These are phyloP conservation scores for Apophysomyces sp. DNA, from an alignment of 371 early-diverging fungal species.

Conservation along the genomic window DNA sequence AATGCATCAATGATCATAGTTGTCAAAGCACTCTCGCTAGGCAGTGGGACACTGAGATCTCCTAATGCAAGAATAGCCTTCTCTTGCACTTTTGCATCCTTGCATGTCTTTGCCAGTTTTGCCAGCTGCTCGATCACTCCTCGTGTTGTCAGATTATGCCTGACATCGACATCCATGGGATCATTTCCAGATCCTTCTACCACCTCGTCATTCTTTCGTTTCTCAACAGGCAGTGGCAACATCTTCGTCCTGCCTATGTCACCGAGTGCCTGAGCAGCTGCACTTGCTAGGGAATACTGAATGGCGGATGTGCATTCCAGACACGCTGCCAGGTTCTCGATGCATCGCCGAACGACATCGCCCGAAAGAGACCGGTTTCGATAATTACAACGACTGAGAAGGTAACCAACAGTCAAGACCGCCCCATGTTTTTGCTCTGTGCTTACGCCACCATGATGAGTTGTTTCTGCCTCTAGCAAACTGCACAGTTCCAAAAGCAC, in stretches of 20 bases:
- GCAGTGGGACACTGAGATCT: conserved; percentile 59
- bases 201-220: conserved; percentile 4
- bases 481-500: conserved; percentile 44
- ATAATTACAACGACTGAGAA: conserved; percentile 64
- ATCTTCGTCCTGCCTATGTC: conserved; percentile 66
- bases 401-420: conserved; percentile 67
- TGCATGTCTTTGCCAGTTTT: conserved; percentile 48
- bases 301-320: conserved; percentile 46
- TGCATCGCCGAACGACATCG: conserved; percentile 33
- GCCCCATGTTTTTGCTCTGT: conserved; percentile 68
- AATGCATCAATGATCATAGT: conserved; percentile 54
- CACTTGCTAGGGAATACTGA: conserved; percentile 40
- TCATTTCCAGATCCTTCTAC: conserved; percentile 4
- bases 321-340: conserved; percentile 36
- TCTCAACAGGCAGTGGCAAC: background rate
- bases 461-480: conserved; percentile 29
- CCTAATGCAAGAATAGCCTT: conserved; percentile 68
- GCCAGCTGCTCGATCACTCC: conserved; percentile 50
- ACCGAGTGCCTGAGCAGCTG: conserved; percentile 61
- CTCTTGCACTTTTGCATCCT: conserved; percentile 80
- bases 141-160: background rate
- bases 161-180: conserved; percentile 28
- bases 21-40: conserved; percentile 24
- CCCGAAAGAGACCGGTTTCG: conserved; percentile 48
- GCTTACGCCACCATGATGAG: conserved; percentile 22